Conservation (phyloP, 148 eudicot genomes). For the Amaranthus hypochondriacus region DNA sequence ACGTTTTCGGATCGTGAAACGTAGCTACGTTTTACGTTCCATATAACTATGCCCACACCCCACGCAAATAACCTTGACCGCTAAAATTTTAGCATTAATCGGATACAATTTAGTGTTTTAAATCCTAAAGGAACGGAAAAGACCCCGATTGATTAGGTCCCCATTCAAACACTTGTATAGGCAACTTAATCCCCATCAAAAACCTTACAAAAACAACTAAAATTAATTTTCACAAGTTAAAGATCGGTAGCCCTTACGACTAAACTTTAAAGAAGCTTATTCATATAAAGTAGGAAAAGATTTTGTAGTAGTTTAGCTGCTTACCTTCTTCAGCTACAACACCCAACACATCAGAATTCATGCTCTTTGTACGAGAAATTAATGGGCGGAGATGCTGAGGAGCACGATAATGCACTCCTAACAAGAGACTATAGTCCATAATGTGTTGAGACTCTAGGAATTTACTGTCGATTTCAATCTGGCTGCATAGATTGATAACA, state of each 20-base stretch:
- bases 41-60: background rate
- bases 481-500: constrained; percentile 48
- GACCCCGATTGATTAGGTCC: background rate
- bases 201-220: background rate
- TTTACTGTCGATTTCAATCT: constrained; percentile 87
- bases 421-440: constrained; percentile 44
- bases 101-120: background rate
- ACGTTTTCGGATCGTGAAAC: too few relatives aligned
- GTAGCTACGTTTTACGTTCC: too few relatives aligned
- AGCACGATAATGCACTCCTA: constrained; percentile 62
- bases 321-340: constrained; percentile 87
- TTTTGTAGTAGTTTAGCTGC: constrained; percentile 1
- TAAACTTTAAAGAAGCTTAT: background rate
- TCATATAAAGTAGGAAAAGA: background rate
- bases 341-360: constrained; percentile 56
- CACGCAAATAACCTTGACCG: background rate
- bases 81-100: background rate
- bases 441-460: constrained; percentile 67
- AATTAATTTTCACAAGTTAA: background rate
- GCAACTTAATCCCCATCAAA: background rate
- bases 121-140: background rate
- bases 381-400: constrained; percentile 72
- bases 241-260: too few relatives aligned
- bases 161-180: background rate
- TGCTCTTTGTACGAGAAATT: constrained; percentile 35